Evolutionary conservation across 1,284 basidiomycete species (phyloP).

Genomic region (Dichomitus squalens): DNA sequence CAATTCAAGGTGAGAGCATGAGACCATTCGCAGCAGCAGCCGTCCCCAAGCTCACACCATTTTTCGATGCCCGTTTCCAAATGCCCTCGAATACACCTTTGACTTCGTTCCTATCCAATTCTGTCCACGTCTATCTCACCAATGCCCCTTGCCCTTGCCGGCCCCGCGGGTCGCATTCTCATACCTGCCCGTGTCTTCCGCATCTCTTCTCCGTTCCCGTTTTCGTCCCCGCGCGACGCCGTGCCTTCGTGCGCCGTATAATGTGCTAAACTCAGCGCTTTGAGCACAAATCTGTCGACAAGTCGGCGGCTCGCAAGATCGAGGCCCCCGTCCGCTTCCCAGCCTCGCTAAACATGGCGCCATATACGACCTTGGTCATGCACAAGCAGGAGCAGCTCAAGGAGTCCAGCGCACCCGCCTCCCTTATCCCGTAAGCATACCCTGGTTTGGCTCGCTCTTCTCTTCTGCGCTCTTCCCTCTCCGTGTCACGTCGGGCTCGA

Average conservation of each 20-base stretch:
- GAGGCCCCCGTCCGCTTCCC: slow-evolving; percentile 87
- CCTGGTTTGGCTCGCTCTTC: background rate
- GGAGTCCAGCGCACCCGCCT: slow-evolving; percentile 25
- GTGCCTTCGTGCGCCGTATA: background rate
- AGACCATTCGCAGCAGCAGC: background rate
- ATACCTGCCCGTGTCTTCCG: background rate
- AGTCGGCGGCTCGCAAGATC: slow-evolving; percentile 77
- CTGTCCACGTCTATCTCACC: background rate
- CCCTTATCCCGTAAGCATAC: slow-evolving; percentile 38
- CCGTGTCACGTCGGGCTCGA: background rate
- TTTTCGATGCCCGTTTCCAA: background rate
- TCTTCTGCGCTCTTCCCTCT: background rate
- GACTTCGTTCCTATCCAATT: background rate
- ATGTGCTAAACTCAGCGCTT: slow-evolving; percentile 65
- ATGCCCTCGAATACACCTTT: background rate
- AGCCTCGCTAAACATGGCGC: slow-evolving; percentile 83
- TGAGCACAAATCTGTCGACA: slow-evolving; percentile 83
- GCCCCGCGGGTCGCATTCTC: background rate
- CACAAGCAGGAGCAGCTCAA: slow-evolving; percentile 47
- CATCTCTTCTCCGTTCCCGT: slow-evolving; percentile 1
- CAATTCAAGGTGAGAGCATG: slow-evolving; percentile 82
- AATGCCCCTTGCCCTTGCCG: background rate
- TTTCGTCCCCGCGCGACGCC: slow-evolving; percentile 9
- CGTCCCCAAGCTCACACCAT: slow-evolving; percentile 9
- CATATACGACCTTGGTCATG: slow-evolving; percentile 74